phyloP scores from a whole-genome alignment of 2,329 filamentous ascomycete genomes.

The Plenodomus biglobosus region DNA sequence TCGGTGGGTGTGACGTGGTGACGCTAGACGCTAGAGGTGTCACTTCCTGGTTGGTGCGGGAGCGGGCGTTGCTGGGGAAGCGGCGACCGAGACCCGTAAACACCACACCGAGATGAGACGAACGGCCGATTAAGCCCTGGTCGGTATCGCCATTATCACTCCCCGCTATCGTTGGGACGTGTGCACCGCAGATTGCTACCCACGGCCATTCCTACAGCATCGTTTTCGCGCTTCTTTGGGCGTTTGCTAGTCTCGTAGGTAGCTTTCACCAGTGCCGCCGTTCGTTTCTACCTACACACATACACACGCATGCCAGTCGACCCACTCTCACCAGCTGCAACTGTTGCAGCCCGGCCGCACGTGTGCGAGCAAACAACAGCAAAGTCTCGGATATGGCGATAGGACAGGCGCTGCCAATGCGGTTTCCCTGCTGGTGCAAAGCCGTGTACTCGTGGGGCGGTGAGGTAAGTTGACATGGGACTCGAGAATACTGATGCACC shows the following conservation, averaged over 20 bases:
- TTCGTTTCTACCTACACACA: slow-evolving; percentile 18
- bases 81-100: slow-evolving; percentile 20
- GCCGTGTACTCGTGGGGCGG: slow-evolving; percentile 93
- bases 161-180: slow-evolving; percentile 17
- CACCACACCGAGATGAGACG: slow-evolving; percentile 19
- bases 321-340: slow-evolving; percentile 12
- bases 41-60: slow-evolving; percentile 4
- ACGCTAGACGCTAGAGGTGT: slow-evolving; percentile 8
- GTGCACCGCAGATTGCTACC: slow-evolving; percentile 14
- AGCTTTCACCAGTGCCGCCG: slow-evolving; percentile 5
- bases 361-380: slow-evolving; percentile 1
- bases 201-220: slow-evolving; percentile 6
- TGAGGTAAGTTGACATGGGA: slow-evolving; percentile 53
- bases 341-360: slow-evolving; percentile 21
- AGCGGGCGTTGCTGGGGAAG: slow-evolving; percentile 23
- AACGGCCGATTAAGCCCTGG: slow-evolving; percentile 18
- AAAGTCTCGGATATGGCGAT: slow-evolving; percentile 46
- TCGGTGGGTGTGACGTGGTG: slow-evolving; percentile 19
- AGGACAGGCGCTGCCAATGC: slow-evolving; percentile 63
- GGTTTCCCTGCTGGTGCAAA: slow-evolving; percentile 88
- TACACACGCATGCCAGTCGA: slow-evolving; percentile 19
- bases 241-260: background rate
- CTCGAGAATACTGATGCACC: slow-evolving; percentile 8
- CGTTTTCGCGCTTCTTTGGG: slow-evolving; percentile 1
- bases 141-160: slow-evolving; percentile 15